These are phyloP conservation scores for Paxillus ammoniavirescens DNA, from an alignment of 768 basidiomycete genomes.

Conservation along the genomic window DNA sequence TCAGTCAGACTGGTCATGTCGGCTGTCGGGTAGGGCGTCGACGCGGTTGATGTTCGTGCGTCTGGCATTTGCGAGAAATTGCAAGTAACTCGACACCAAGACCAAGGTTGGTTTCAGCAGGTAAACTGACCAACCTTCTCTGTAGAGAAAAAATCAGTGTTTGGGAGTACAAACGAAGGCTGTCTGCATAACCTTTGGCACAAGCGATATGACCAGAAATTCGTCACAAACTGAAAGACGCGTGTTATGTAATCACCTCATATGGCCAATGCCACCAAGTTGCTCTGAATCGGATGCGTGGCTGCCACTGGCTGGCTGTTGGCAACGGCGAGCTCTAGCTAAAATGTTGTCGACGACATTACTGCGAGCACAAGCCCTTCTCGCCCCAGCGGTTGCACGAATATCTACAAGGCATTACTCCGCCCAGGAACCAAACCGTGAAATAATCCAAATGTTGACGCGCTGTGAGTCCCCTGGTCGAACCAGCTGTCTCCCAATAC, in stretches of 20 bases:
- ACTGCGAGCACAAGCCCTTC: constrained; percentile 7
- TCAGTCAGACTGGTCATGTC: constrained; percentile 52
- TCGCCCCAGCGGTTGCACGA: background rate
- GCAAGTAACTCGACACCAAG: too few species aligned
- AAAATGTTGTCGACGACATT: constrained; percentile 21
- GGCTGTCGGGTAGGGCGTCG: constrained; percentile 31
- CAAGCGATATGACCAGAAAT: background rate
- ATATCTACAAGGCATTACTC: constrained; percentile 13
- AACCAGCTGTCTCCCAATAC: background rate
- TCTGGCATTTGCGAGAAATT: constrained; percentile 23
- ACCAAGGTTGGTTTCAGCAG: background rate
- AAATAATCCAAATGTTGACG: constrained; percentile 40
- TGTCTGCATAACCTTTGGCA: too few species aligned
- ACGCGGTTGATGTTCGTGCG: constrained; percentile 20
- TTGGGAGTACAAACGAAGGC: background rate
- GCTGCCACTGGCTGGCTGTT: background rate
- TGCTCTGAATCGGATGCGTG: background rate
- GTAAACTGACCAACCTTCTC: too few species aligned
- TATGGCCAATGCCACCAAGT: too few species aligned
- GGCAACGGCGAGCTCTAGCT: background rate
- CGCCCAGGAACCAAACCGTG: constrained; percentile 32
- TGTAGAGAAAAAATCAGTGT: background rate
- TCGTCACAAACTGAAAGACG: constrained; percentile 10
- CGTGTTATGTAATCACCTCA: constrained; percentile 25
- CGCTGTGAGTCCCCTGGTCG: constrained; percentile 34